Base-by-base conservation (phyloP, 148 eudicot species). In the Limonium bicolor region DNA sequence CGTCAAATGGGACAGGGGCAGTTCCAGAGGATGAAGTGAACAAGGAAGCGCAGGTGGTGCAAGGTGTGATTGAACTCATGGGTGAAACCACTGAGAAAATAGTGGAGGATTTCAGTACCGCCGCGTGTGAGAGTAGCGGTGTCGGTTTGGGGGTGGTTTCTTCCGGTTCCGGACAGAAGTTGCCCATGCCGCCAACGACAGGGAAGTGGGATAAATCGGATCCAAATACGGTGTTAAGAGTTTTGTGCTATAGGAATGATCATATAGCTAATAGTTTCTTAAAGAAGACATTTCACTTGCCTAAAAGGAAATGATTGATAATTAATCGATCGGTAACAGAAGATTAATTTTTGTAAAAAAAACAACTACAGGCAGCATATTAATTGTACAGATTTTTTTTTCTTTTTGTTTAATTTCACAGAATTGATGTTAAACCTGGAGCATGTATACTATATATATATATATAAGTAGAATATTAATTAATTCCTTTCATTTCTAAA, bases 141-240 rank as follows among this genome's bases (percentile, higher is more conserved):
- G 70, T 74, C 2, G n/a, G n/a, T n/a, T n/a, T n/a, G n/a, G 94
- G 81, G 0, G 61, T 72, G 0, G 52, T 64, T 4, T 74, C 72
- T 4, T 24, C 55, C 1, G 86, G 73, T 6, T 27, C 58, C 2
- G 86, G 84, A 32, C 63, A 59, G 17, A 83, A 71, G 46, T 53
- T 88, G 24, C 77, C 84, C 0, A 77, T 83, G 92, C 94, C 97
- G 3, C 92, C 92, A 1, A 83, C 94, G 0, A 83, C 94, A 0
- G 97, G 87, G 2, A 71, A 61, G 18, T 88, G 97, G 97, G 72
- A 65, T 29, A 50, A 77, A n/a, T 49, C 81, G 0, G 96, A 88
- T 42, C 90, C 96, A 0, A 88, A 88, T 26, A 88, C 96, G 3
- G 80, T 88, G n/a, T 56, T 88, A 20, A 72, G 97, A 66, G 80